These are phyloP conservation scores for Daedaleopsis nitida DNA, from an alignment of 768 basidiomycete species.

Conservation along the genomic window DNA sequence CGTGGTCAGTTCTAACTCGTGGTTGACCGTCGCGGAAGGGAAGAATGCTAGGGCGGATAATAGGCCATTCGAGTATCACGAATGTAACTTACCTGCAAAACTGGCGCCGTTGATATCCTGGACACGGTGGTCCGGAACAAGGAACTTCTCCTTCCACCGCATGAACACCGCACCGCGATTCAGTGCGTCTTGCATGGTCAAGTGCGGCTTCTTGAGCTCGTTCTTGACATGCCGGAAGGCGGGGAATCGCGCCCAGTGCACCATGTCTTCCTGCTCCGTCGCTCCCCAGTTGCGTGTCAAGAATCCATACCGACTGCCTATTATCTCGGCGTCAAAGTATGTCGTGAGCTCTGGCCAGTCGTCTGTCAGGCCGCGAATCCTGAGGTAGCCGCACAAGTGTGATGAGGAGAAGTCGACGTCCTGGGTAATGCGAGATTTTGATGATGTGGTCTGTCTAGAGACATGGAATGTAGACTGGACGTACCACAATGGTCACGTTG, in stretches of 20 bases:
- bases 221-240: slow-evolving; percentile 81
- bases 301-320: slow-evolving; percentile 89
- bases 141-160: slow-evolving; percentile 95
- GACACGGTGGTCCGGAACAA: slow-evolving; percentile 93
- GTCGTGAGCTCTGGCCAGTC: slow-evolving; percentile 96
- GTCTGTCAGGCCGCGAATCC: slow-evolving; percentile 89
- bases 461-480: slow-evolving; percentile 36
- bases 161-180: slow-evolving; percentile 88
- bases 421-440: slow-evolving; percentile 40
- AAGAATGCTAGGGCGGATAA: not conserved
- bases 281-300: slow-evolving; percentile 91
- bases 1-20: not conserved
- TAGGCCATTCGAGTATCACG: not conserved
- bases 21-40: too few relatives aligned
- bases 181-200: slow-evolving; percentile 68
- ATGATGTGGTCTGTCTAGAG: not conserved
- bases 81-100: slow-evolving; percentile 74
- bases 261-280: slow-evolving; percentile 86
- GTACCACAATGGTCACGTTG: slow-evolving; percentile 85
- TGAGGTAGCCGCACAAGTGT: slow-evolving; percentile 87
- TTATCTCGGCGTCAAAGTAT: slow-evolving; percentile 96
- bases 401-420: slow-evolving; percentile 89
- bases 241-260: slow-evolving; percentile 94
- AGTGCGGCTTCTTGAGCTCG: slow-evolving; percentile 74
- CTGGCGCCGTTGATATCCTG: slow-evolving; percentile 94